Conservation (phyloP, 495 filamentous ascomycete genomes). For the Halenospora varia region DNA sequence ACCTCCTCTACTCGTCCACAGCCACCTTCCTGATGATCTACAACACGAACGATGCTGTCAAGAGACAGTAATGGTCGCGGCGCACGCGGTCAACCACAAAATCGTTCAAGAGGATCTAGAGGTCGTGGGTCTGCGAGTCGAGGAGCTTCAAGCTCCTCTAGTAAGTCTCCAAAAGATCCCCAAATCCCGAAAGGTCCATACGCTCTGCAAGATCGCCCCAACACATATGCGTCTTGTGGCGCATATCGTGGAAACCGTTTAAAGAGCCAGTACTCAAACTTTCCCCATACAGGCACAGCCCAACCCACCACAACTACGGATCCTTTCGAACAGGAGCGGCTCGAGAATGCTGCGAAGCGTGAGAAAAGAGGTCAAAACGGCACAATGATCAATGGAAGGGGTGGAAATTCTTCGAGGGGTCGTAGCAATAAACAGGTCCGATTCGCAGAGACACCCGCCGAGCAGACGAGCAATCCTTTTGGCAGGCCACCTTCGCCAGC, state of each 20-base stretch:
- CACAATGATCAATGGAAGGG: constrained; percentile 11
- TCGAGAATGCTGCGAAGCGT: constrained; percentile 26
- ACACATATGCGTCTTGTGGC: neutral
- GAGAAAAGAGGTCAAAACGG: constrained; percentile 15
- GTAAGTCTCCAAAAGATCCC: constrained; percentile 16
- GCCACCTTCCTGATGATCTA: constrained; percentile 21
- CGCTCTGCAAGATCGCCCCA: constrained; percentile 8
- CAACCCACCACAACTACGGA: constrained; percentile 4
- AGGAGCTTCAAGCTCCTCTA: constrained; percentile 25
- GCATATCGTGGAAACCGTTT: constrained; percentile 5
- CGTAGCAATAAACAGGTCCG: constrained; percentile 14
- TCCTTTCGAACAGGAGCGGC: constrained; percentile 21
- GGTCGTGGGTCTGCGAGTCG: constrained; percentile 22
- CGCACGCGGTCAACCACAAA: constrained; percentile 12
- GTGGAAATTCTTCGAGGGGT: constrained; percentile 13
- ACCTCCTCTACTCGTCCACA: constrained; percentile 18
- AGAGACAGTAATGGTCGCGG: constrained; percentile 14
- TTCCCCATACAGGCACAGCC: constrained; percentile 4
- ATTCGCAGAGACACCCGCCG: constrained; percentile 6
- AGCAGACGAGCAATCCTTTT: neutral
- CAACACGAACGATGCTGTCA: constrained; percentile 21
- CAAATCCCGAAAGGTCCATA: constrained; percentile 2
- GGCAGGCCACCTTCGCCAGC: neutral
- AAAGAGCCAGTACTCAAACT: constrained; percentile 13
- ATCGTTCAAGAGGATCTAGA: constrained; percentile 23